These are phyloP conservation scores for Geranium brycei DNA, from an alignment of 345 rosid genomes.

Conservation along the genomic window DNA sequence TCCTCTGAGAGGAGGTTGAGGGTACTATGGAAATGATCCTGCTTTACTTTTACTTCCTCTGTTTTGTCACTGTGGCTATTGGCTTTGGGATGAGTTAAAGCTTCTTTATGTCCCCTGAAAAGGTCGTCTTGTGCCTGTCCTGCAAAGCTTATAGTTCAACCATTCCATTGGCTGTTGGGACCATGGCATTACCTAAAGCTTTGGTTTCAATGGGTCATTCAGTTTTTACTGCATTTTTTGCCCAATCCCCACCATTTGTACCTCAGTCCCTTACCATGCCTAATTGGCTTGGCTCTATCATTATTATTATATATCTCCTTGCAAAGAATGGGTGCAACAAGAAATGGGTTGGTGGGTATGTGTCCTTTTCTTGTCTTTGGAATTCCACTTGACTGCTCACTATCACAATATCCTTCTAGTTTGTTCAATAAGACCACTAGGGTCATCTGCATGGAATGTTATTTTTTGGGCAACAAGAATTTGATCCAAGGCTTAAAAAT, in stretches of 20 bases:
- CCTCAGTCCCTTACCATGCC: neutral
- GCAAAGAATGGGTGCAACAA: neutral
- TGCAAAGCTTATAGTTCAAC: conserved; percentile 4
- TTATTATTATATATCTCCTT: neutral
- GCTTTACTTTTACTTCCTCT: conserved; percentile 2
- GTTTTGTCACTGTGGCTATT: conserved; percentile 13
- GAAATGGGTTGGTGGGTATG: neutral
- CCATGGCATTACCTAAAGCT: neutral
- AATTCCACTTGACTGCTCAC: neutral
- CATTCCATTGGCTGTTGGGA: conserved; percentile 7
- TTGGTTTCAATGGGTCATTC: neutral
- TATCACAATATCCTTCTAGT: neutral
- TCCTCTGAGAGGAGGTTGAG: neutral
- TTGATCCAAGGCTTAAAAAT: neutral
- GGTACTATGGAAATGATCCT: neutral
- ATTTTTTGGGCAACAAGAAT: neutral
- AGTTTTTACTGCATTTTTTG: neutral
- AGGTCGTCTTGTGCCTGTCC: conserved; percentile 11
- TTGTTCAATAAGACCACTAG: neutral
- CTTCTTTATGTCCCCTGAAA: conserved; percentile 12
- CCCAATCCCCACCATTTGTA: neutral
- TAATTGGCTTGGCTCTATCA: neutral
- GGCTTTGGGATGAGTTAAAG: conserved; percentile 23
- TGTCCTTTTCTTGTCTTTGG: neutral
- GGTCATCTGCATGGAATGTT: neutral